Percentiles rank a stretch among this genome's conserved stretches.
phyloP scores from a whole-genome alignment of 352 stramenopile genomes.

The Peronosclerospora sorghi region DNA sequence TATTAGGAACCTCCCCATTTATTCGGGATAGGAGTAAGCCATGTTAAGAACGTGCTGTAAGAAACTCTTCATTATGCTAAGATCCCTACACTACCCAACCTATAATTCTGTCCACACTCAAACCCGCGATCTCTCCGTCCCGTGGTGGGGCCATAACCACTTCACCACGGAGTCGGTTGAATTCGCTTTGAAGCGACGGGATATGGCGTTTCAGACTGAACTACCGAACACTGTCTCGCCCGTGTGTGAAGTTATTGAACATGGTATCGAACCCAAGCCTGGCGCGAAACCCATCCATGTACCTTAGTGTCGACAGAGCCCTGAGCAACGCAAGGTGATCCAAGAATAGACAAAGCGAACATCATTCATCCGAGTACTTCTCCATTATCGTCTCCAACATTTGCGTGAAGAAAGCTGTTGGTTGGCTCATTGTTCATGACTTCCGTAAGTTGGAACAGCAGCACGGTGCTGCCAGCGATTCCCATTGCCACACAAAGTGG shows the following conservation, averaged over 20 bases:
- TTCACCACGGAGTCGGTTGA: too few species aligned
- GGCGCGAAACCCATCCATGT: not conserved
- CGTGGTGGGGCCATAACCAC: too few species aligned
- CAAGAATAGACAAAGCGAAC: not conserved
- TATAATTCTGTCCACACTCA: too few species aligned
- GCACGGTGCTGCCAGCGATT: too few species aligned
- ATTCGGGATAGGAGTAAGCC: too few species aligned
- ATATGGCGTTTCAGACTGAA: conserved; percentile 1
- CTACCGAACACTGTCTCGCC: not conserved
- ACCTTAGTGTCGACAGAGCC: conserved; percentile 1
- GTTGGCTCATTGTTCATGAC: too few species aligned
- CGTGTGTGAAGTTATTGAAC: conserved; percentile 1
- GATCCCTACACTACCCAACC: too few species aligned
- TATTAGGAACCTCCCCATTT: too few species aligned
- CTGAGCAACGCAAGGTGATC: not conserved
- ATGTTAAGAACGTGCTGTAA: too few species aligned
- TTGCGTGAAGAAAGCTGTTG: conserved; percentile 1
- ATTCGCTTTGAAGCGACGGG: not conserved
- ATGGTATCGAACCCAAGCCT: conserved; percentile 1
- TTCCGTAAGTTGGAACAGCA: too few species aligned
- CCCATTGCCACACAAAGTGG: not conserved
- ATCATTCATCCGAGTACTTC: not conserved
- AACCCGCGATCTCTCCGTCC: too few species aligned
- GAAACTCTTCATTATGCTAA: too few species aligned
- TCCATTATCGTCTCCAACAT: not conserved